Evolutionary conservation across 2,329 filamentous ascomycete genomes (phyloP), one percentile per base, ranked within the genome.

Genomic region (Cercospora sp.): DNA sequence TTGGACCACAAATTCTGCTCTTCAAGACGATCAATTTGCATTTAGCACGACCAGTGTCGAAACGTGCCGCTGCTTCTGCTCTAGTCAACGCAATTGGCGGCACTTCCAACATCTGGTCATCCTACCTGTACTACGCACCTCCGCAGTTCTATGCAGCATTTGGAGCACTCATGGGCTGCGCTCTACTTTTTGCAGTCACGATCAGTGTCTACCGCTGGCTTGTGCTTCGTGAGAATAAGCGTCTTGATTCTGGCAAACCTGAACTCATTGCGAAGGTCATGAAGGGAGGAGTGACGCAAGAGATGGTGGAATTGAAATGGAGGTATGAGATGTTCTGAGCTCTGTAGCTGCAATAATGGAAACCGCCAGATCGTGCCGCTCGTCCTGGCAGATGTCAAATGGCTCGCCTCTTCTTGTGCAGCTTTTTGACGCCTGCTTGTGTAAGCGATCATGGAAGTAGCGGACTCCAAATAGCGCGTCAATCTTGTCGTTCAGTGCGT

Each of bases 121-220:
- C 75, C 4, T 80, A 80, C 65, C 70, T 80, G 9, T 79, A 74
- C 69, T 79, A 78, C 42, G 74, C 70, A 2, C 70, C 73, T 6
- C 79, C 78, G n/a, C 79, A 79, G 26, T 82, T 80, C 64, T 81
- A 77, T 67, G 80, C 80, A 3, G 81, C 80, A 1, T 81, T 81
- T 63, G 80, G 80, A 3, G 75, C 80, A 10, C 72, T 59, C 0
- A 59, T 59, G 55, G 55, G 28, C 0, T 59, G 55, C 55, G 55
- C 31, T 30, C 10, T 60, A 3, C 31, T 39, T 12, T 39, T 39
- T n/a, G n/a, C 57, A 7, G 5, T 2, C 10, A 39, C 30, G n/a
- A 60, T 39, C 18, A 42, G 31, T 5, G 2, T 42, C 5, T 60
- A 60, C 23, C 55, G 57, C 3, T 60, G 57, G 57, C 57, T 60